Percentiles rank a stretch among this genome's conserved stretches.
These are phyloP conservation scores for Sphaerostilbella broomeana DNA, from an alignment of 2,329 filamentous ascomycete species.

Conservation along the genomic window DNA sequence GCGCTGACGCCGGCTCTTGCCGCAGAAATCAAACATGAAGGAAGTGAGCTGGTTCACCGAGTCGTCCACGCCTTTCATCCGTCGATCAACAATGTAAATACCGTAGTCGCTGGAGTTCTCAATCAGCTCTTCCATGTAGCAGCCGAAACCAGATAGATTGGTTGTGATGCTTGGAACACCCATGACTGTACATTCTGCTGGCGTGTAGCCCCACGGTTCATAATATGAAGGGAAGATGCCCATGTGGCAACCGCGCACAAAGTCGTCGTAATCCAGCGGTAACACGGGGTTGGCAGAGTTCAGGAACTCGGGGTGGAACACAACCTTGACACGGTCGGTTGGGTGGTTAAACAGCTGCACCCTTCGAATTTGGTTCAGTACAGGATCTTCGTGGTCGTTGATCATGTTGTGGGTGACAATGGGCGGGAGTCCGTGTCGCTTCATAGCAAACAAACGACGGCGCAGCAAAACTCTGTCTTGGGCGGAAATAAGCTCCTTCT, in stretches of 20 bases:
- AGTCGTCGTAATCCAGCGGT: slow-evolving; percentile 95
- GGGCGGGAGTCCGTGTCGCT: slow-evolving; percentile 79
- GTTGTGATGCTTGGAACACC: slow-evolving; percentile 97
- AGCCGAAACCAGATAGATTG: slow-evolving; percentile 94
- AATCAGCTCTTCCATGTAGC: slow-evolving; percentile 99
- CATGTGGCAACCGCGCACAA: slow-evolving; percentile 92
- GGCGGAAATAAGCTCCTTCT: slow-evolving; percentile 89
- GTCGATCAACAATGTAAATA: slow-evolving; percentile 96
- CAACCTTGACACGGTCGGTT: slow-evolving; percentile 88
- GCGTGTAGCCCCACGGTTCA: slow-evolving; percentile 98
- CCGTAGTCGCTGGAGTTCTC: slow-evolving; percentile 97
- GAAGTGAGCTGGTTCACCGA: slow-evolving; percentile 91
- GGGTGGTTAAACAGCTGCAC: slow-evolving; percentile 97
- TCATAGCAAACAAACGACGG: slow-evolving; percentile 92
- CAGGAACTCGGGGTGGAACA: slow-evolving; percentile 97
- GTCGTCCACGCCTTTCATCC: slow-evolving; percentile 92
- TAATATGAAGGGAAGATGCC: slow-evolving; percentile 98
- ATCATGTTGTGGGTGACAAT: slow-evolving; percentile 99
- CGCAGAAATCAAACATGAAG: slow-evolving; percentile 83
- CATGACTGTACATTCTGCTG: slow-evolving; percentile 98
- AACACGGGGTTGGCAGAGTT: slow-evolving; percentile 93
- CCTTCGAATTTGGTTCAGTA: slow-evolving; percentile 89
- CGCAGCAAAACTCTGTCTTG: slow-evolving; percentile 91
- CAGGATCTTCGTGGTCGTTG: slow-evolving; percentile 87
- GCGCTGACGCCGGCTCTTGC: slow-evolving; percentile 88